Evolutionary conservation across 116 monocot genomes (phyloP), one percentile per base, ranked within the genome.

Genomic region (Zostera marina): DNA sequence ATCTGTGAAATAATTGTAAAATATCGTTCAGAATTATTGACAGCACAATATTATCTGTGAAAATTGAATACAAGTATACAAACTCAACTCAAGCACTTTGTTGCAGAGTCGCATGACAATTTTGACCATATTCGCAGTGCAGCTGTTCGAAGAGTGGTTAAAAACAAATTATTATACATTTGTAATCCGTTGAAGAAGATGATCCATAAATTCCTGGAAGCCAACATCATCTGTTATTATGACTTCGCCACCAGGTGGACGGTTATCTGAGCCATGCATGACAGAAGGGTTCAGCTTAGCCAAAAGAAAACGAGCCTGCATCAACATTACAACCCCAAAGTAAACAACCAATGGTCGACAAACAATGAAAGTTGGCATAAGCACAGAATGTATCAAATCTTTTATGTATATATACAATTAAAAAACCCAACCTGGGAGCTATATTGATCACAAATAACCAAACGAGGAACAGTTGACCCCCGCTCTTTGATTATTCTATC

Each of bases 221-320:
- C 88, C 88, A 44, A 94, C 93, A 67, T 94, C 93, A 63, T 94
- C 93, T 0, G 88, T 94, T 72, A 84, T 84, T 63, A 94, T 67
- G 56, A 94, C 52, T 44, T 94, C 93, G 7, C 93, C 88, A 20
- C 93, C 93, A 40, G 78, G 72, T 21, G 75, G 67, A 9, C 60
- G 76, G 43, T 60, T 62, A 54, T 83, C 79, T 7, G 83, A 75
- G 66, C 73, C 76, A 61, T 83, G 73, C 0, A 76, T 70, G 32
- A 73, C 83, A 6, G 83, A 83, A 58, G 83, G 83, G 62, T 83
- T 83, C 53, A 83, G 62, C 44, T 73, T 83, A 21, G 83, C 85
- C 62, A 85, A 59, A 15, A 85, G 70, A 63, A 85, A 85, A 12
- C 85, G 85, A 22, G 83, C 92, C 92, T 87, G 81, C 54, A 68